Percentiles rank a stretch among this genome's conserved stretches.
Evolutionary conservation across 83 land plant genomes (phyloP).

Genomic region (Larix sibirica): DNA sequence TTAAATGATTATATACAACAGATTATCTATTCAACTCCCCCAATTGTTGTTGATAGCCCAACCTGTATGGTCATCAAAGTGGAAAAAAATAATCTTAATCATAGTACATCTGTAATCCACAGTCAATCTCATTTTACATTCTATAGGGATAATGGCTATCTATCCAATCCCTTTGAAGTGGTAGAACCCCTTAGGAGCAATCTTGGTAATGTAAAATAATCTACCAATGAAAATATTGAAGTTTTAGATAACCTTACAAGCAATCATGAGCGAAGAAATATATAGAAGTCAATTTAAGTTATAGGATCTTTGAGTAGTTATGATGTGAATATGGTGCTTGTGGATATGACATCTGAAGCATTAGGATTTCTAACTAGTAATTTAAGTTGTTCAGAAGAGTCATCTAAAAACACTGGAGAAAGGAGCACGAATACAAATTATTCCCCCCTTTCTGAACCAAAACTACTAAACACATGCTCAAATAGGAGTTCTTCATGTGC

Average conservation of each 20-base stretch:
- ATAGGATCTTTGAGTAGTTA: background rate
- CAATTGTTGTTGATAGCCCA: background rate
- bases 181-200: constrained; percentile 4
- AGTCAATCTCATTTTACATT: background rate
- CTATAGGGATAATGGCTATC: background rate
- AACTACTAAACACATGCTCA: background rate
- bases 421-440: background rate
- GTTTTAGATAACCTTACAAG: background rate
- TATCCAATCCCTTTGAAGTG: constrained; percentile 15
- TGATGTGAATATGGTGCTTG: background rate
- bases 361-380: constrained; percentile 1
- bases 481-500: background rate
- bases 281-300: background rate
- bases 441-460: background rate
- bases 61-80: background rate
- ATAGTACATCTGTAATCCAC: background rate
- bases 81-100: background rate
- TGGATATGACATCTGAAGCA: background rate
- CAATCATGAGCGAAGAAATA: background rate
- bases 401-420: background rate
- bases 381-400: constrained; percentile 6
- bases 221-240: background rate
- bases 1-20: constrained; percentile 82
- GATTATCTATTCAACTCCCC: background rate
- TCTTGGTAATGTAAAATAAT: background rate